Conservation (phyloP, 2,329 filamentous ascomycete genomes). For the Botrytis cinerea region DNA sequence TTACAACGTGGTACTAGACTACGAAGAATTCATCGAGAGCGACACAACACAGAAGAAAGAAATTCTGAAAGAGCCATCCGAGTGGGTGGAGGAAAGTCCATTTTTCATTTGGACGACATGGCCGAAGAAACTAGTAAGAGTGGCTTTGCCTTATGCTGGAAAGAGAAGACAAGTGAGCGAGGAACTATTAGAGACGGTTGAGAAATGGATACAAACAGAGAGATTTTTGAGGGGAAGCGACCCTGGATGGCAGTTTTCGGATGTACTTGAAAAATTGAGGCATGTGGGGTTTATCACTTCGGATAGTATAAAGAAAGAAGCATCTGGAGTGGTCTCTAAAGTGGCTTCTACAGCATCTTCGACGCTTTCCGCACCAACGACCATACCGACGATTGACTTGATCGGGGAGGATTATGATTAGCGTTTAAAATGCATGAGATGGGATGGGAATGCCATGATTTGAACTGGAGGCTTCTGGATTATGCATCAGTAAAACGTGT, state of each 20-base stretch:
- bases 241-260: background rate
- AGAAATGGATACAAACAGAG: constrained; percentile 8
- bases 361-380: background rate
- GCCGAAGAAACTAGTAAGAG: background rate
- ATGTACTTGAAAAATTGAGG: background rate
- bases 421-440: background rate
- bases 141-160: background rate
- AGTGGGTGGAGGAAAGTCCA: background rate
- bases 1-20: background rate
- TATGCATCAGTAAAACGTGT: background rate
- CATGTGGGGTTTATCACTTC: background rate
- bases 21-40: background rate
- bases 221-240: background rate
- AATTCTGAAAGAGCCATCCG: background rate
- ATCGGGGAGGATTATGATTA: background rate
- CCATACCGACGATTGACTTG: background rate
- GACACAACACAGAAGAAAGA: background rate
- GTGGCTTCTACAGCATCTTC: background rate
- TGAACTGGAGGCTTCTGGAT: background rate
- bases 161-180: constrained; percentile 6
- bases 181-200: constrained; percentile 4
- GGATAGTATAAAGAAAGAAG: background rate
- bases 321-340: background rate
- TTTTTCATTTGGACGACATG: background rate
- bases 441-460: background rate